These are phyloP conservation scores for Parietaria judaica DNA, from an alignment of 306 rosid genomes.

Conservation along the genomic window DNA sequence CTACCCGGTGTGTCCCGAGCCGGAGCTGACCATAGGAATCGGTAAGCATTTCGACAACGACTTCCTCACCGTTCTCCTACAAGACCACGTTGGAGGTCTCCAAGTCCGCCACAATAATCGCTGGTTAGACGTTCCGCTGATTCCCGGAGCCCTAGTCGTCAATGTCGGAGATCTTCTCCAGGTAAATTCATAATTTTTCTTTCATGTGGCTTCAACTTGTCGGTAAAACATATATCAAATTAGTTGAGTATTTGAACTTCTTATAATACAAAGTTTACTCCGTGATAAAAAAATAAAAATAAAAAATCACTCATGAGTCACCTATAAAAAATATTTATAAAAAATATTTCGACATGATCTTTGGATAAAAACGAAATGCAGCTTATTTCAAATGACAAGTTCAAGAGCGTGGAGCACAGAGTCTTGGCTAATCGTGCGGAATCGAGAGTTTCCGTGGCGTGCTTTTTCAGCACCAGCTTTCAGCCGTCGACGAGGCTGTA, in stretches of 20 bases:
- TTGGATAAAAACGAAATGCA: conserved; percentile 4
- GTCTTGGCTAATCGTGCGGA: conserved; percentile 25
- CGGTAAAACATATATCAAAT: no score
- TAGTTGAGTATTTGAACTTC: no score
- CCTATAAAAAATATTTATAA: no score
- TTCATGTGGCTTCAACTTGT: no score
- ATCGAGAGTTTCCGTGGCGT: conserved; percentile 38
- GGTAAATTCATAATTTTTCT: not conserved
- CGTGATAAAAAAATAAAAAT: no score
- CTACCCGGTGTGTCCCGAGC: conserved; percentile 35
- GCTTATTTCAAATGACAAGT: conserved; percentile 22
- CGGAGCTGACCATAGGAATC: conserved; percentile 21
- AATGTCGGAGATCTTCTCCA: conserved; percentile 33
- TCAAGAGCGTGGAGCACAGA: conserved; percentile 31
- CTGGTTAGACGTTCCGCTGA: conserved; percentile 28
- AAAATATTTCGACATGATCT: no score
- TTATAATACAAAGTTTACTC: no score
- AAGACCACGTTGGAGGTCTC: conserved; percentile 36
- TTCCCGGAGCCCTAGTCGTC: conserved; percentile 25
- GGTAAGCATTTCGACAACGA: conserved; percentile 22
- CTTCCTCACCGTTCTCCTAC: conserved; percentile 31
- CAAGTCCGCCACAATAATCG: conserved; percentile 19
- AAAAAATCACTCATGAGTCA: no score
- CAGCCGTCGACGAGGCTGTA: conserved; percentile 23
- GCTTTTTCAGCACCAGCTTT: conserved; percentile 24